Conservation (phyloP, 2,329 filamentous ascomycete genomes). For the Trichoderma brevicompactum region DNA sequence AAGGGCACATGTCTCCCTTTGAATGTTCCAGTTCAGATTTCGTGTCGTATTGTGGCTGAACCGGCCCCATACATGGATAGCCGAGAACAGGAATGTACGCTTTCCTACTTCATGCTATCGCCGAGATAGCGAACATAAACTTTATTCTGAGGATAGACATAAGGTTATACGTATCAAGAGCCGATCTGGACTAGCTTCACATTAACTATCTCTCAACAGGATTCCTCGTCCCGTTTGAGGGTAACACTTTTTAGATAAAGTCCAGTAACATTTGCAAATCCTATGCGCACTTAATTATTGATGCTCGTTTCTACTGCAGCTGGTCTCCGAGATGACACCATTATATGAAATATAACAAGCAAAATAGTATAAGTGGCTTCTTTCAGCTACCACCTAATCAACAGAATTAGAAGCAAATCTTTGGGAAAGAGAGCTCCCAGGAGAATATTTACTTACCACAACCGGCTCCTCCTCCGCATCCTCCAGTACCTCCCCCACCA, state of each 20-base stretch:
- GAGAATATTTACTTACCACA: slow-evolving; percentile 14
- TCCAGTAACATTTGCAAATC: no score
- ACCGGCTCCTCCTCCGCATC: slow-evolving; percentile 35
- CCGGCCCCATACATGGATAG: not conserved
- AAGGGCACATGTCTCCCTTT: slow-evolving; percentile 7
- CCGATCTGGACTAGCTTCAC: no score
- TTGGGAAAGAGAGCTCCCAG: not conserved
- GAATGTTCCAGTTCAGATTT: not conserved
- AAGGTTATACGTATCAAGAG: not conserved
- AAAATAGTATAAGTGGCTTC: no score
- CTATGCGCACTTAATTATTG: no score
- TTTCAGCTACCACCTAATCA: not conserved
- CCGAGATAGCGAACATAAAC: not conserved
- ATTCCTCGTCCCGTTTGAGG: no score
- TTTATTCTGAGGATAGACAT: not conserved
- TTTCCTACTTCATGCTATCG: no score
- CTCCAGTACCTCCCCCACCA: slow-evolving; percentile 45
- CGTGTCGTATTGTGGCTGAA: slow-evolving; percentile 13
- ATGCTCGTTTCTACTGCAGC: no score
- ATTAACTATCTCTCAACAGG: no score
- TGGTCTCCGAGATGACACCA: not conserved
- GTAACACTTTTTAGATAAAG: no score
- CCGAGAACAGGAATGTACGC: not conserved
- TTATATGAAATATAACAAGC: not conserved
- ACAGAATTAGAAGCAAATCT: not conserved